A percentile compares a stretch with the other conserved stretches of the same genome.
Evolutionary conservation across 192 early-diverging fungal genomes (phyloP).

Genomic region (Jimgerdemannia lactiflua): DNA sequence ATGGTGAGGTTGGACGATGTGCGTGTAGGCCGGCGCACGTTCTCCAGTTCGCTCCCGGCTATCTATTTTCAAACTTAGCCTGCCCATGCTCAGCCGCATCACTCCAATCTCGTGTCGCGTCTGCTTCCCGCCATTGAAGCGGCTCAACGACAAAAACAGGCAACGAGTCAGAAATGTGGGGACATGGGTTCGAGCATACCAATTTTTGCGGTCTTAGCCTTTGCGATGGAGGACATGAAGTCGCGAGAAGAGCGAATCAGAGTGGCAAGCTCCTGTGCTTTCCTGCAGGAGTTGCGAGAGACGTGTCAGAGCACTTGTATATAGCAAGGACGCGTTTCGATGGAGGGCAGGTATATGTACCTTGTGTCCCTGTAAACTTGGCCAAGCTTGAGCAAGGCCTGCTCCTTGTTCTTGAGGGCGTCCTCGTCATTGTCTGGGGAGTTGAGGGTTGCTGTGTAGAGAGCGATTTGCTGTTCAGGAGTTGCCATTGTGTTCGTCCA

Average conservation of each 20-base stretch:
- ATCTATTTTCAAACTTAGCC: not conserved
- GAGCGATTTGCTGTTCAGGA: constrained; percentile 58
- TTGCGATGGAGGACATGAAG: constrained; percentile 81
- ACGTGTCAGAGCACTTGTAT: constrained; percentile 12
- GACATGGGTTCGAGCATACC: constrained; percentile 32
- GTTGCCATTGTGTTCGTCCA: not conserved
- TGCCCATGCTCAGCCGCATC: no score
- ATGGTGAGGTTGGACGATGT: not conserved
- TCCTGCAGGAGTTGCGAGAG: constrained; percentile 61
- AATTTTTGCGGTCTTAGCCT: constrained; percentile 96
- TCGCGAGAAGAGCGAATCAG: constrained; percentile 80
- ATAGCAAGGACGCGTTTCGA: not conserved
- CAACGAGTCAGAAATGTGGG: no score
- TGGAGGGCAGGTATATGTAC: constrained; percentile 34
- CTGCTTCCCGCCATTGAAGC: no score
- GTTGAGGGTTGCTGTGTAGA: constrained; percentile 60
- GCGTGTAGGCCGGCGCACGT: not conserved
- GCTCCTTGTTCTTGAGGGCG: constrained; percentile 62
- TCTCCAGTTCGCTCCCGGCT: not conserved
- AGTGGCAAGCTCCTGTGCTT: constrained; percentile 71
- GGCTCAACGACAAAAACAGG: no score
- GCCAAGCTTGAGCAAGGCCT: constrained; percentile 68
- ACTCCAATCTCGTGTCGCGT: no score
- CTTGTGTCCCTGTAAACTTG: constrained; percentile 68
- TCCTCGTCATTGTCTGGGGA: constrained; percentile 35